Evolutionary conservation across 768 basidiomycete genomes (phyloP), one percentile per base, ranked within the genome.

Genomic region (Mycena leptocephala): DNA sequence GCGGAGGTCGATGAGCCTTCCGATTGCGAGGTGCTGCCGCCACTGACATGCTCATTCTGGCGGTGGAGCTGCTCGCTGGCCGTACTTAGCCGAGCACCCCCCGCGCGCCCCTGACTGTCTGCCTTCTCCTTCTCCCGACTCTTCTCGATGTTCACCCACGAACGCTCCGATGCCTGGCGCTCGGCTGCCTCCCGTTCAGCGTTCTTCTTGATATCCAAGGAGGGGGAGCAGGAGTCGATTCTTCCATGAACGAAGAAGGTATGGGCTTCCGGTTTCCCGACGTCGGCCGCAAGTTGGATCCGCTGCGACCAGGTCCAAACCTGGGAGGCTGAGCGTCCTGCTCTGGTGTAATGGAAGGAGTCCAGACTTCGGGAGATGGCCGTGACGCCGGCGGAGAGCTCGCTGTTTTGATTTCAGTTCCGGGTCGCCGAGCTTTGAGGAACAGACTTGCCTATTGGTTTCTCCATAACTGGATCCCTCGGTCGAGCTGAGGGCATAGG

Each of bases 41-140:
- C 63, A 67, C 64, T 71, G 75, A 76, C 75, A 43, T 61, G 56
- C 32, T 66, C 75, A n/a, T 51, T 39, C 62, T 35, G 74, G 43
- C 62, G 68, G 37, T 30, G 43, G 10, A 61, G 28, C 30, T 76
- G 75, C 56, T 76, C 75, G 35, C 75, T 76, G 6, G 64, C 70
- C 10, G 69, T 66, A 18, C 58, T 71, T n/a, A 51, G 55, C 58
- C 75, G 39, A n/a, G 56, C 24, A 22, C 43, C 56, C 24, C 59
- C 39, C 24, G 55, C 59, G 9, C 48, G 74, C 35, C 59, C 67
- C 51, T 20, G 46, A 37, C 56, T 59, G 11, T n/a, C 63, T 26
- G 13, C 26, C 59, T 26, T 46, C 28, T 51, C 74, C 58, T 76
- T 70, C 46, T 66, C 75, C 55, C 64, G 63, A 10, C 43, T 67